These are phyloP conservation scores for Simplicillium aogashimaense DNA, from an alignment of 2,329 filamentous ascomycete species.

Conservation along the genomic window DNA sequence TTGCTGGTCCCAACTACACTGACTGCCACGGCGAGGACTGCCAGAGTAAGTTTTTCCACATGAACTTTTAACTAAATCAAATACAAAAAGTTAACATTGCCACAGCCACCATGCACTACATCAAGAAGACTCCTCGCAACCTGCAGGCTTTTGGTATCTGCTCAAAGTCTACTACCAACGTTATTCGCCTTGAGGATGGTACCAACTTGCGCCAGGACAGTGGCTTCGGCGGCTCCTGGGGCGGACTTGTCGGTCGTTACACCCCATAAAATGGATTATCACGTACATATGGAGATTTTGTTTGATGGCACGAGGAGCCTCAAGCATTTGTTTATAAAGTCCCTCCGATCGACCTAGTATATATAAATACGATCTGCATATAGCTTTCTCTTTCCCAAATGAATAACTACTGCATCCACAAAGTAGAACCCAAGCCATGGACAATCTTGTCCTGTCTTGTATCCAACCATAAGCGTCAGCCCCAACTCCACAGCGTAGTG, in stretches of 20 bases:
- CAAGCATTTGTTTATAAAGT: neutral
- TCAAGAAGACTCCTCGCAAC: conserved; percentile 23
- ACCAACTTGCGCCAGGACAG: conserved; percentile 18
- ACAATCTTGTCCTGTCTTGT: too few relatives aligned
- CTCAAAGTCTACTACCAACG: conserved; percentile 24
- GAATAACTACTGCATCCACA: too few relatives aligned
- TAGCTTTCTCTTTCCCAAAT: too few relatives aligned
- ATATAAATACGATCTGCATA: too few relatives aligned
- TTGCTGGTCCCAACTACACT: conserved; percentile 27
- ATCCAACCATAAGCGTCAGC: too few relatives aligned
- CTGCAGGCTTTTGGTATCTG: conserved; percentile 30
- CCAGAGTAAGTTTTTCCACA: conserved; percentile 15
- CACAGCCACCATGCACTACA: conserved; percentile 27
- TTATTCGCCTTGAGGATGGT: conserved; percentile 23
- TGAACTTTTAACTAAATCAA: neutral
- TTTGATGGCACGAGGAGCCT: neutral
- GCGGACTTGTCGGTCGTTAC: conserved; percentile 26
- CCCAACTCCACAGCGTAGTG: too few relatives aligned
- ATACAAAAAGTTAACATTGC: conserved; percentile 1
- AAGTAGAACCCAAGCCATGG: too few relatives aligned
- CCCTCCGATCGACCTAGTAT: too few relatives aligned
- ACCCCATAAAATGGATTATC: conserved; percentile 10
- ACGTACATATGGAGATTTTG: neutral
- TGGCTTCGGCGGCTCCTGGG: conserved; percentile 26
- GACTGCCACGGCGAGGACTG: conserved; percentile 19